Conservation (phyloP, 768 basidiomycete species). For the Boletus huronensis region DNA sequence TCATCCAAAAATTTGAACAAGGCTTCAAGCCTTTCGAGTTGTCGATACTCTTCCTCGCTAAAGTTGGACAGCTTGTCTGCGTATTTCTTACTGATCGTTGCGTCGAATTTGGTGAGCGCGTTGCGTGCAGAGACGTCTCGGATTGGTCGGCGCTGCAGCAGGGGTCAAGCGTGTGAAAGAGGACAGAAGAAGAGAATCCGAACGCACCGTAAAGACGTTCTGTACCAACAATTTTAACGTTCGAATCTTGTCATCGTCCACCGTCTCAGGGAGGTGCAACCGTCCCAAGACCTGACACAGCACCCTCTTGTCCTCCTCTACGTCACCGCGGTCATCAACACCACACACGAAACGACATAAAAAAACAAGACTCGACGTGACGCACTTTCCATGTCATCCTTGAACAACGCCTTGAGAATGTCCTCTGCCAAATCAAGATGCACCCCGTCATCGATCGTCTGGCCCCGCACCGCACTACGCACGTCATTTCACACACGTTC, state of each 20-base stretch:
- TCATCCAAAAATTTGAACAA: conserved; percentile 72
- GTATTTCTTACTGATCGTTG: conserved; percentile 64
- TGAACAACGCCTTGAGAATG: conserved; percentile 47
- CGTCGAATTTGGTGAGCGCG: conserved; percentile 69
- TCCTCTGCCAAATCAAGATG: conserved; percentile 57
- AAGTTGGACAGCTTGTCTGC: conserved; percentile 67
- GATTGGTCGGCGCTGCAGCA: conserved; percentile 54
- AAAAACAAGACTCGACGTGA: conserved; percentile 1
- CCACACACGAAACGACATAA: too few relatives aligned
- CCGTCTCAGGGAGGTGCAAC: conserved; percentile 61
- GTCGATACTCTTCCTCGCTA: conserved; percentile 65
- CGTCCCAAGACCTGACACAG: conserved; percentile 63
- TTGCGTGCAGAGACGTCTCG: conserved; percentile 60
- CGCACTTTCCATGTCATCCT: conserved; percentile 52
- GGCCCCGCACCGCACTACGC: conserved; percentile 40
- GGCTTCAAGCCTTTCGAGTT: conserved; percentile 58
- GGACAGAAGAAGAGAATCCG: too few relatives aligned
- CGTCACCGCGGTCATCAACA: not conserved
- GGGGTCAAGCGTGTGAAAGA: not conserved
- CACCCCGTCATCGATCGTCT: conserved; percentile 37
- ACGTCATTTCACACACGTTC: not conserved
- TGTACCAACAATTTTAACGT: conserved; percentile 59
- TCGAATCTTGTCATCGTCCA: conserved; percentile 67
- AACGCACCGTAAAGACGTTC: conserved; percentile 26
- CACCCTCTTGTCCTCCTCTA: conserved; percentile 61